Conservation (phyloP, 768 basidiomycete species). For the Lenzites betulinus region DNA sequence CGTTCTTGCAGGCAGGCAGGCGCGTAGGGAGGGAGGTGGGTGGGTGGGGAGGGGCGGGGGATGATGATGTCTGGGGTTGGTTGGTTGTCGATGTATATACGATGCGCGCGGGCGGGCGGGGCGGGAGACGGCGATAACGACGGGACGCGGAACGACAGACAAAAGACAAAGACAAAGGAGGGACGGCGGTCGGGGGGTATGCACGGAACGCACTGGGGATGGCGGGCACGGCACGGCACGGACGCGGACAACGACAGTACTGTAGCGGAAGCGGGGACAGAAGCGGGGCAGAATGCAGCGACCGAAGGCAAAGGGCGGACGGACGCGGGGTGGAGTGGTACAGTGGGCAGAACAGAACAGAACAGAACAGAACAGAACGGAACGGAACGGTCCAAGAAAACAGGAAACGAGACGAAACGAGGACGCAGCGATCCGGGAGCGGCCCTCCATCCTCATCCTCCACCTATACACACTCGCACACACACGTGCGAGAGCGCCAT, state of each 20-base stretch:
- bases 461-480: background rate
- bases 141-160: too few relatives aligned
- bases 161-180: conserved; percentile 10
- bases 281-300: background rate
- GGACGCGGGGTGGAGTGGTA: background rate
- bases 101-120: conserved; percentile 1
- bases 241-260: too few relatives aligned
- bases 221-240: background rate
- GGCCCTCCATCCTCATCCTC: background rate
- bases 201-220: conserved; percentile 13
- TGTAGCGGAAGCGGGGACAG: too few relatives aligned
- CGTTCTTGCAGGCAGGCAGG: background rate
- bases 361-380: background rate
- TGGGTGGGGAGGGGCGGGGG: background rate
- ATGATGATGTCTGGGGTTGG: background rate
- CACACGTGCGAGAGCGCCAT: background rate
- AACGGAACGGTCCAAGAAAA: conserved; percentile 16
- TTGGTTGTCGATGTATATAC: background rate
- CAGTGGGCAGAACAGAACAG: conserved; percentile 13
- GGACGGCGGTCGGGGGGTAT: conserved; percentile 17
- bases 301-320: background rate
- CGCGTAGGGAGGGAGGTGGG: background rate
- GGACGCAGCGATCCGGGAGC: background rate
- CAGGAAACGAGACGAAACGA: too few relatives aligned
- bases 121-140: background rate